Percentiles rank a stretch among this genome's conserved stretches.
Conservation (phyloP, 1,139 yeast species). For the Kodamaea anthophila region DNA sequence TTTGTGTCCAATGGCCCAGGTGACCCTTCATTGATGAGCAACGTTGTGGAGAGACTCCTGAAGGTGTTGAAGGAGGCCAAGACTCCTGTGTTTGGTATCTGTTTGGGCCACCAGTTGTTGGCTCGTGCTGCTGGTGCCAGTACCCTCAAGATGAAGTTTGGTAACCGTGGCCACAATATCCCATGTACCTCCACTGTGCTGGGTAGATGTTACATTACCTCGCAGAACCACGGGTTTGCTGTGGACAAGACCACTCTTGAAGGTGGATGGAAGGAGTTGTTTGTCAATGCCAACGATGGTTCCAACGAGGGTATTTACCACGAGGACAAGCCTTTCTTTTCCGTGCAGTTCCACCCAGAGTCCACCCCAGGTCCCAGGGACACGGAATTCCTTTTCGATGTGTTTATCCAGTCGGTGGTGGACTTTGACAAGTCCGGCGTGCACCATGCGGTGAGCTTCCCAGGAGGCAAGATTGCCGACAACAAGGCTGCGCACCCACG, state of each 20-base stretch:
- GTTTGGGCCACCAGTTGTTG: conserved; percentile 96
- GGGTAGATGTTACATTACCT: conserved; percentile 97
- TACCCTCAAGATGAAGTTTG: conserved; percentile 87
- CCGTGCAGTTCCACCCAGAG: conserved; percentile 99
- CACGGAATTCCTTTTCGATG: conserved; percentile 94
- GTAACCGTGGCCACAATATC: conserved; percentile 99
- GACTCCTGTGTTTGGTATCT: conserved; percentile 91
- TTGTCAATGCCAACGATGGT: conserved; percentile 93
- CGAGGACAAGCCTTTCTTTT: conserved; percentile 80
- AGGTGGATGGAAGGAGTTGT: conserved; percentile 88
- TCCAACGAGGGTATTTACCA: conserved; percentile 98
- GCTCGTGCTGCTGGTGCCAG: conserved; percentile 96
- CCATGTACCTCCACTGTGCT: conserved; percentile 92
- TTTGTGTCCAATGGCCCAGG: conserved; percentile 99
- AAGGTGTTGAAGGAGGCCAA: conserved; percentile 53
- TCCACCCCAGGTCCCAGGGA: conserved; percentile 99
- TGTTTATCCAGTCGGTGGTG: conserved; percentile 76
- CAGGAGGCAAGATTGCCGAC: conserved; percentile 77
- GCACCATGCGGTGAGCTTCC: conserved; percentile 75
- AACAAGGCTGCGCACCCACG: conserved; percentile 69
- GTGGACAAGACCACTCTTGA: conserved; percentile 75
- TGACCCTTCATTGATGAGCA: conserved; percentile 85
- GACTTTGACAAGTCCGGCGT: conserved; percentile 51
- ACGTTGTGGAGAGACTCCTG: conserved; percentile 54
- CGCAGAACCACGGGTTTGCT: conserved; percentile 98